Base-by-base conservation (phyloP, 345 rosid genomes). In the Heritiera littoralis region DNA sequence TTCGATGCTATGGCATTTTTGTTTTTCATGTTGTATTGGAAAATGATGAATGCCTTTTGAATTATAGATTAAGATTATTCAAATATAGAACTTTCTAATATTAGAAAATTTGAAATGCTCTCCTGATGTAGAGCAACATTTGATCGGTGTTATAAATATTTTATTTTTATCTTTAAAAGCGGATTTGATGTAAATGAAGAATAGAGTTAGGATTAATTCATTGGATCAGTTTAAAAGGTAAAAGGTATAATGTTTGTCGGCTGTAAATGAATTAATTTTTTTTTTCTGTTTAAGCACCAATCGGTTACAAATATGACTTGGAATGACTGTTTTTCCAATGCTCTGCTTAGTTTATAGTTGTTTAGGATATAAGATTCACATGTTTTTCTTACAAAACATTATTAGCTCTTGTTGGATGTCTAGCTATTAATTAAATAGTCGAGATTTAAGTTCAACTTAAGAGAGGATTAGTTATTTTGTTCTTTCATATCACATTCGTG, bases 181-280 rank as follows among this genome's bases (percentile, higher is more conserved):
- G 58, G 13, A 28, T 49, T 71, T 71, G 58, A 71, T 71, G 58
- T 28, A 70, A 70, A 49, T 35, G 54, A 68, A 20, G 35, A n/a
- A 23, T 45, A 45, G 30, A 12, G 40, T 48, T 46, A 23, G 74
- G n/a, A 48, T 48, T 14, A 30, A 14, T 49, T 49, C 51, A 51
- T 51, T 28, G 75, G 32, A 48, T 32, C 11, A 30, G 38, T 12
- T 66, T 41, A 45, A 20, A 6, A 23, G 9, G 7, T 66, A 3
- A 43, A n/a, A 43, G 2, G 72, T n/a, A 18, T 17, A 66, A 66
- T 66, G 9, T 66, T 18, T 66, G 2, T 41, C 10, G 61, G 61
- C 1, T 64, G 8, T 30, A 64, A 18, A 32, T 28, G 30, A 30
- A 32, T 9, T 30, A 56, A 56, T 11, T 0, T 54, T 35, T 64